Evolutionary conservation across 2,329 filamentous ascomycete species (phyloP).

Genomic region (Aureobasidium subglaciale): DNA sequence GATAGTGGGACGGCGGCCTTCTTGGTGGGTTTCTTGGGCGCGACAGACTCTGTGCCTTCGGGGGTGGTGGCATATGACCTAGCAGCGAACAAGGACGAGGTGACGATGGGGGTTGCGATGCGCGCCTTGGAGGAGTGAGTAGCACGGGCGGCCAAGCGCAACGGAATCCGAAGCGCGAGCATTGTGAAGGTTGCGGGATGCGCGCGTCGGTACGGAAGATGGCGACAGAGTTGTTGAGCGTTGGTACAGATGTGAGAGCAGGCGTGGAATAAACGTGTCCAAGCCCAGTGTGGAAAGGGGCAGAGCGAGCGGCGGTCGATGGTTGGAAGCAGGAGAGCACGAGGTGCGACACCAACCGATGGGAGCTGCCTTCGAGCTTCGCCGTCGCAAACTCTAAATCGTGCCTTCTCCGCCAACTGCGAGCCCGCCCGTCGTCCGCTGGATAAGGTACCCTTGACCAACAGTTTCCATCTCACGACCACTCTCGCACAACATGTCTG

Average conservation of each 20-base stretch:
- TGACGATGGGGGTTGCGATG: not conserved
- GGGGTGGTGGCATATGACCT: not conserved
- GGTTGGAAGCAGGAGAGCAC: not conserved
- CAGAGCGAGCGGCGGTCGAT: not conserved
- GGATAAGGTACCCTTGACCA: no score
- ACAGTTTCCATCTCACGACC: no score
- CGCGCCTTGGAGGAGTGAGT: not conserved
- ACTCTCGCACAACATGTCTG: slow-evolving; percentile 13
- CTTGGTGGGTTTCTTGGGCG: slow-evolving; percentile 13
- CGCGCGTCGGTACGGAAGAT: not conserved
- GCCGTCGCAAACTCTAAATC: not conserved
- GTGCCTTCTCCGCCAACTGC: not conserved
- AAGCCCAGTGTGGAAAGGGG: not conserved
- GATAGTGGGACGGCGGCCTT: not conserved
- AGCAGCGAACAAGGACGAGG: not conserved
- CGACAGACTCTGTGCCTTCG: slow-evolving; percentile 4
- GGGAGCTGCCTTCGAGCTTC: not conserved
- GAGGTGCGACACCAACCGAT: not conserved
- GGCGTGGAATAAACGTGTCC: not conserved
- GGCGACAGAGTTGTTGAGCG: not conserved
- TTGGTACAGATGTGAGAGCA: not conserved
- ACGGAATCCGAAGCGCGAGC: slow-evolving; percentile 15
- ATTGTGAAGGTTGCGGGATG: slow-evolving; percentile 6
- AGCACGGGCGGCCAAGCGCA: slow-evolving; percentile 12
- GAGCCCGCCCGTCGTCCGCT: no score